Evolutionary conservation across 768 basidiomycete genomes (phyloP).

Genomic region (Boletus pseudopeckii): DNA sequence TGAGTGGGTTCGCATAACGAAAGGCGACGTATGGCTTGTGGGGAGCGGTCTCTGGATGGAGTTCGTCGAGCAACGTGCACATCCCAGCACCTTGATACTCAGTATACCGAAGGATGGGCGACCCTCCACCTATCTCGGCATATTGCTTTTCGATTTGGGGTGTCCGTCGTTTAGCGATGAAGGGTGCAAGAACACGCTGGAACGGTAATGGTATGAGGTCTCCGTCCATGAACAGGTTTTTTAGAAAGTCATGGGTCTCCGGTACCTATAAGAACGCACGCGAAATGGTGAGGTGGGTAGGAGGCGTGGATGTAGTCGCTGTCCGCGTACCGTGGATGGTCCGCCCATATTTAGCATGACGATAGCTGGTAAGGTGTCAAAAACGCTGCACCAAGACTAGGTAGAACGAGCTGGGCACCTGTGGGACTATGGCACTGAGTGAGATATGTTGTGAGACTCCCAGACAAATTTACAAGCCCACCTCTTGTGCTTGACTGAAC

Average conservation of each 20-base stretch:
- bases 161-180: slow-evolving; percentile 85
- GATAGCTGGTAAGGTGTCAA: slow-evolving; percentile 51
- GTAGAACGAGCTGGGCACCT: slow-evolving; percentile 38
- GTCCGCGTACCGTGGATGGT: slow-evolving; percentile 71
- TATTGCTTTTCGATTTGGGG: slow-evolving; percentile 96
- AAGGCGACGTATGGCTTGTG: slow-evolving; percentile 97
- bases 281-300: slow-evolving; percentile 9
- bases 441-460: slow-evolving; percentile 6
- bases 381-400: neutral
- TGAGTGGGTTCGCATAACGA: slow-evolving; percentile 88
- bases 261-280: slow-evolving; percentile 53
- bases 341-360: slow-evolving; percentile 99
- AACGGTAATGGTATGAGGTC: slow-evolving; percentile 96
- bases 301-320: neutral
- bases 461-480: slow-evolving; percentile 16
- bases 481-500: slow-evolving; percentile 43
- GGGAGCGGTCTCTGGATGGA: slow-evolving; percentile 89
- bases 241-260: slow-evolving; percentile 91
- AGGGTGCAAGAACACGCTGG: slow-evolving; percentile 81
- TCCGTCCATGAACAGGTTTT: slow-evolving; percentile 84
- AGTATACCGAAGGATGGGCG: slow-evolving; percentile 91
- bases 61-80: slow-evolving; percentile 87
- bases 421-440: slow-evolving; percentile 48
- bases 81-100: slow-evolving; percentile 85
- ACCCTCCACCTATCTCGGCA: slow-evolving; percentile 91